phyloP scores from a whole-genome alignment of 2,329 filamentous ascomycete species.

The Beauveria caledonica region DNA sequence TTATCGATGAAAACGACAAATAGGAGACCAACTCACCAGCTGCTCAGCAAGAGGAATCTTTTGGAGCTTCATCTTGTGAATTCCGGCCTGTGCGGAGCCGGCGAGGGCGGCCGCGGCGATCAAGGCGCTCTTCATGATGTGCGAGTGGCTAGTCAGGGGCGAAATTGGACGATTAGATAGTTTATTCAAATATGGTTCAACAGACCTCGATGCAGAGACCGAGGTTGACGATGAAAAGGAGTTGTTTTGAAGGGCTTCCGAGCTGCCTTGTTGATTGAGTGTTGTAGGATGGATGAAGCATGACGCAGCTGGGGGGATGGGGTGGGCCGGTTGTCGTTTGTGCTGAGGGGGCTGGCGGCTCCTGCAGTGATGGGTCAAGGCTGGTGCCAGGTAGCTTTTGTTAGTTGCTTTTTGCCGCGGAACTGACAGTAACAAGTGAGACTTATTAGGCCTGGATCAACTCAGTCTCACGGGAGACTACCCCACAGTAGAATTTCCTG shows the following conservation, averaged over 20 bases:
- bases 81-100: slow-evolving; percentile 72
- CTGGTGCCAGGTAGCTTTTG: background rate
- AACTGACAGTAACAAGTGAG: too few relatives aligned
- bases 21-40: slow-evolving; percentile 54
- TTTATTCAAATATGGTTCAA: background rate
- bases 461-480: too few relatives aligned
- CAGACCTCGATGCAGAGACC: slow-evolving; percentile 7
- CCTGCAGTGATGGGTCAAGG: background rate
- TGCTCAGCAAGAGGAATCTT: slow-evolving; percentile 91
- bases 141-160: slow-evolving; percentile 3
- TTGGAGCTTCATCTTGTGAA: slow-evolving; percentile 96
- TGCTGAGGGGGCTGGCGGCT: background rate
- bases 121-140: slow-evolving; percentile 77
- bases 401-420: background rate
- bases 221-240: slow-evolving; percentile 1
- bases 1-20: background rate
- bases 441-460: too few relatives aligned
- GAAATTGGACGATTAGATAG: background rate
- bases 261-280: slow-evolving; percentile 6
- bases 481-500: too few relatives aligned
- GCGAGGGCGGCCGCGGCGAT: slow-evolving; percentile 75
- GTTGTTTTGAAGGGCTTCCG: background rate
- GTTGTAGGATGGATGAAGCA: slow-evolving; percentile 9
- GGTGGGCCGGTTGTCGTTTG: slow-evolving; percentile 9
- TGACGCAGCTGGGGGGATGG: slow-evolving; percentile 10